Percentiles rank a stretch among this genome's conserved stretches.
Evolutionary conservation across 2,329 filamentous ascomycete species (phyloP).

Genomic region (Sporothrix dimorphospora): DNA sequence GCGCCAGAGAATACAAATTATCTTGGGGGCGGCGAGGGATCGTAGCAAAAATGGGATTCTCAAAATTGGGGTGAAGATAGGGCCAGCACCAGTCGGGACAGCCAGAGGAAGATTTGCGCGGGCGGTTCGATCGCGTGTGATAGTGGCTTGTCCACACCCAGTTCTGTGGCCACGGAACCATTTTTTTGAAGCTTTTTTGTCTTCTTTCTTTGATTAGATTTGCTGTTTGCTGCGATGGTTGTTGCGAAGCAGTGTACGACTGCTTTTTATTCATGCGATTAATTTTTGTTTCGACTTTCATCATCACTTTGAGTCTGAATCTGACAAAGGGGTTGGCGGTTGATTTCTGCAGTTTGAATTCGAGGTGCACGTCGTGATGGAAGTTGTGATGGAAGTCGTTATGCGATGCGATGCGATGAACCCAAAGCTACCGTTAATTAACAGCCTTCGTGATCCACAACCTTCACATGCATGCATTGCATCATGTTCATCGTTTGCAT

Average conservation of each 20-base stretch:
- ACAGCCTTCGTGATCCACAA: too few species aligned
- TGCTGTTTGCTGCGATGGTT: too few species aligned
- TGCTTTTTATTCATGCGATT: too few species aligned
- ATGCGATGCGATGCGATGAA: background rate
- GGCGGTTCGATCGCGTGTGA: background rate
- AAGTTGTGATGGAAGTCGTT: constrained; percentile 1
- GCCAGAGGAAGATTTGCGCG: background rate
- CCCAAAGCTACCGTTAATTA: too few species aligned
- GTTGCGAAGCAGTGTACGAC: too few species aligned
- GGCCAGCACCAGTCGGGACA: too few species aligned
- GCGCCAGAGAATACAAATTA: background rate
- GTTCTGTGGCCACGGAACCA: background rate
- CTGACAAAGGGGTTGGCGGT: background rate
- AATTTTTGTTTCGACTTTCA: too few species aligned
- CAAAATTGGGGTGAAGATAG: too few species aligned
- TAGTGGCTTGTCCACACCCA: background rate
- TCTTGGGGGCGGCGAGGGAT: background rate
- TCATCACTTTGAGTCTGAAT: too few species aligned
- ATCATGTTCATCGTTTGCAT: background rate
- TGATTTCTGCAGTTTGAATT: background rate
- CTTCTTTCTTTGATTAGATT: background rate
- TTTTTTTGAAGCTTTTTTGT: background rate
- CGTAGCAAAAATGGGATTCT: background rate
- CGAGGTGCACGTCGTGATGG: background rate
- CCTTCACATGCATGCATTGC: too few species aligned